Conservation (phyloP, 2,329 filamentous ascomycete species). For the Ceratocystis smalleyi region DNA sequence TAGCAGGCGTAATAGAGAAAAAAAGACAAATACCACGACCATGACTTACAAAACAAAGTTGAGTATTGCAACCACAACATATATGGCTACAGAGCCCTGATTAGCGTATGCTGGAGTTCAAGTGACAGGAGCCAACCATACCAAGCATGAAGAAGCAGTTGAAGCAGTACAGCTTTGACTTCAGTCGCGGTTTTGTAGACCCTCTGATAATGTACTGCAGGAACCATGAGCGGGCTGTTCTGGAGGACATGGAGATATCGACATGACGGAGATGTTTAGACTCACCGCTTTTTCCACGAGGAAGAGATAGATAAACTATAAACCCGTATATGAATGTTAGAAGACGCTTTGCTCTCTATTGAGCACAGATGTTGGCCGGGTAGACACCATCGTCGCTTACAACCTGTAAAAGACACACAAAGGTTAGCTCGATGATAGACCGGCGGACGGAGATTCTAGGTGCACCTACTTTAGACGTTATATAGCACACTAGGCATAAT, state of each 20-base stretch:
- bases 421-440: not conserved
- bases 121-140: not conserved
- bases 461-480: constrained; percentile 42
- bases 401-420: constrained; percentile 7
- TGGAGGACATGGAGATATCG: not conserved
- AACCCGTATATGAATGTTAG: not conserved
- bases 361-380: not conserved
- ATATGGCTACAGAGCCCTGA: constrained; percentile 24
- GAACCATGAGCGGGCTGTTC: not conserved
- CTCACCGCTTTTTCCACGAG: constrained; percentile 47
- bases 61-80: constrained; percentile 34
- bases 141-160: constrained; percentile 41
- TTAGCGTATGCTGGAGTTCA: not conserved
- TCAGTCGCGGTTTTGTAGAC: constrained; percentile 33
- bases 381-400: constrained; percentile 2
- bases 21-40: not conserved
- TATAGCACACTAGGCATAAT: constrained; percentile 45
- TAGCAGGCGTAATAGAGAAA: not conserved
- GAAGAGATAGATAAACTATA: constrained; percentile 45
- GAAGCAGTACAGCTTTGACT: constrained; percentile 43
- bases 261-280: constrained; percentile 2
- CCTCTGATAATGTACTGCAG: constrained; percentile 41
- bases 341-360: not conserved
- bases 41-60: constrained; percentile 44
- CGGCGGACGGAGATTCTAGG: not conserved